A percentile compares a stretch with the other conserved stretches of the same genome.
phyloP scores from a whole-genome alignment of 441 rosid species.

The Hura crepitans region DNA sequence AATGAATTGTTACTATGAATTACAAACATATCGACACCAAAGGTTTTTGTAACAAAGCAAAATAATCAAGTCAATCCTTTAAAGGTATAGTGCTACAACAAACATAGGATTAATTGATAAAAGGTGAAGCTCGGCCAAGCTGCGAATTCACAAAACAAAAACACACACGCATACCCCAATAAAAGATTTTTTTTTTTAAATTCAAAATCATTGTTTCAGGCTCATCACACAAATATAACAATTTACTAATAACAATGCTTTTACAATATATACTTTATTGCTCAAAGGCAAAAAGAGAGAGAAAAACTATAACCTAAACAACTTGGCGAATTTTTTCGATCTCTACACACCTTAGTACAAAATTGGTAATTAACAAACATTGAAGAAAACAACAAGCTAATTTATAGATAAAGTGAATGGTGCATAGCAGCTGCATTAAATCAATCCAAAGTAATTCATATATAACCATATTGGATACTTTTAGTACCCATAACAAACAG shows the following conservation, averaged over 20 bases:
- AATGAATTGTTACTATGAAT: background rate
- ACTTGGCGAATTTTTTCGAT: background rate
- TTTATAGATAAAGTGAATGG: background rate
- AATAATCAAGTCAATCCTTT: background rate
- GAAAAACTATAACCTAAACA: background rate
- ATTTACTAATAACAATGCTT: too few species aligned
- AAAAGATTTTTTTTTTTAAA: too few species aligned
- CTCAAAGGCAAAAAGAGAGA: background rate
- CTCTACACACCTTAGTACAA: background rate
- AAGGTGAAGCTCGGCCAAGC: background rate
- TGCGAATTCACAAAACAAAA: background rate
- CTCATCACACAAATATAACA: background rate
- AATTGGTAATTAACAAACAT: background rate
- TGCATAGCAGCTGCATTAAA: constrained; percentile 1
- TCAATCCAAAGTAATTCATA: background rate
- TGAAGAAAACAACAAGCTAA: background rate
- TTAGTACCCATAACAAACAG: background rate
- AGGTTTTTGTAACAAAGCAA: background rate
- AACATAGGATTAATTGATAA: background rate
- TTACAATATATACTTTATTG: too few species aligned
- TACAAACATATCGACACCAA: too few species aligned
- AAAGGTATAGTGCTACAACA: background rate
- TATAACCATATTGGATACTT: too few species aligned
- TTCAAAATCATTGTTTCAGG: background rate
- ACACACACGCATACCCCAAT: background rate